These are phyloP conservation scores for Coelastrella sp. DNA, from an alignment of 139 green algal species.

Conservation along the genomic window DNA sequence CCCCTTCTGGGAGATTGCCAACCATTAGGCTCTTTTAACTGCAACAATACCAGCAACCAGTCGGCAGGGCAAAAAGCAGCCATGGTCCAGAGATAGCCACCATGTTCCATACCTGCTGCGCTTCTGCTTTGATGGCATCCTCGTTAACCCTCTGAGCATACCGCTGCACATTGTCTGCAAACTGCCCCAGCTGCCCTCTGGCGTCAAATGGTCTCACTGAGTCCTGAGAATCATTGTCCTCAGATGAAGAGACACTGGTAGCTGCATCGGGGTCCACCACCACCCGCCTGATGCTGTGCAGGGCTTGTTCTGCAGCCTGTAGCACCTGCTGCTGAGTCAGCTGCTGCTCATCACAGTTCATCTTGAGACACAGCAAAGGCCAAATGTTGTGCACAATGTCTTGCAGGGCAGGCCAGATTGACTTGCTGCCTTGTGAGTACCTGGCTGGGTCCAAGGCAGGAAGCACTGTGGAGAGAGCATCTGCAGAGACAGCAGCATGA, in stretches of 20 bases:
- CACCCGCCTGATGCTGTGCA: background rate
- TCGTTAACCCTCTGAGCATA: background rate
- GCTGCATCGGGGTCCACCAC: background rate
- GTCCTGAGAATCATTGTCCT: background rate
- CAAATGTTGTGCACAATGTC: background rate
- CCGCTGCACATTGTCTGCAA: background rate
- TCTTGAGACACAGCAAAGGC: slow-evolving; percentile 12
- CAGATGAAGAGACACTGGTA: background rate
- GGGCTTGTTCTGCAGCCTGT: background rate
- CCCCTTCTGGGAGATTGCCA: background rate
- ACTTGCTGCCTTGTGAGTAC: background rate
- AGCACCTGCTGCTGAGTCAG: background rate
- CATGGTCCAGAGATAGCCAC: background rate
- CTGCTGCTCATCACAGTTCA: background rate
- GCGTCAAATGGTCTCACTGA: background rate
- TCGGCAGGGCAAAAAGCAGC: background rate
- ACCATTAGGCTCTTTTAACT: too few relatives aligned
- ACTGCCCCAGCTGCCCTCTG: background rate
- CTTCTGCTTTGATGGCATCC: background rate
- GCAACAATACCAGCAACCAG: background rate
- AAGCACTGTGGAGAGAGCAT: background rate
- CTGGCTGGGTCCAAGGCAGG: background rate
- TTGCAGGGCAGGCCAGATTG: background rate
- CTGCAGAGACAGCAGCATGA: background rate
- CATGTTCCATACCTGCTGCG: background rate